Conservation (phyloP, 768 basidiomycete species). For the Leccinum uliginosum region DNA sequence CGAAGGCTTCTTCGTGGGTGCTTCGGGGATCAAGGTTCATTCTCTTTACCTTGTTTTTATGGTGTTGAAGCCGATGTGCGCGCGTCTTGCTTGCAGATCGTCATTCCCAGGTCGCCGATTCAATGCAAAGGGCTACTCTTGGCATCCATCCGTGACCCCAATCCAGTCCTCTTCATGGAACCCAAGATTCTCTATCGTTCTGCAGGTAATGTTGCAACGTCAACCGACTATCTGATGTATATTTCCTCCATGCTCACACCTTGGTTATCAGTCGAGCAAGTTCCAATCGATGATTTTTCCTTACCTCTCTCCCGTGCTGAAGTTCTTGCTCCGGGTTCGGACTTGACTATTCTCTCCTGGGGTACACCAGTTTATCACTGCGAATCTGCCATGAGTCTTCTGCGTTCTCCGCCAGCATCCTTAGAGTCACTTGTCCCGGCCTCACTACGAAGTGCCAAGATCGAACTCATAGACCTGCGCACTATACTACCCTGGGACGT, state of each 20-base stretch:
- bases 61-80: background rate
- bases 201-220: slow-evolving; percentile 44
- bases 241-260: slow-evolving; percentile 2
- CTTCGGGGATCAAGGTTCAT: slow-evolving; percentile 77
- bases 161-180: slow-evolving; percentile 94
- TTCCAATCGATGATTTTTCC: slow-evolving; percentile 81
- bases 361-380: slow-evolving; percentile 93
- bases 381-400: slow-evolving; percentile 74
- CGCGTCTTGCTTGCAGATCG: slow-evolving; percentile 38
- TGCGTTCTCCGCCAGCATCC: slow-evolving; percentile 59
- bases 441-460: slow-evolving; percentile 59
- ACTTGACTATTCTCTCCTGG: slow-evolving; percentile 89
- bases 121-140: slow-evolving; percentile 94
- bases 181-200: slow-evolving; percentile 92
- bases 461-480: slow-evolving; percentile 89
- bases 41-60: background rate
- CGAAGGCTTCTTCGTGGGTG: slow-evolving; percentile 92
- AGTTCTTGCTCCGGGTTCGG: slow-evolving; percentile 64
- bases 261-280: slow-evolving; percentile 69
- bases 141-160: slow-evolving; percentile 84
- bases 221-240: background rate
- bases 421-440: slow-evolving; percentile 63
- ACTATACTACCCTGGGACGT: slow-evolving; percentile 90
- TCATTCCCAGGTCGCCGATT: slow-evolving; percentile 91
- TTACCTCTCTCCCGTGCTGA: slow-evolving; percentile 85